Percentiles rank a stretch among this genome's conserved stretches.
Evolutionary conservation across 768 basidiomycete genomes (phyloP).

Genomic region (Hericium erinaceus): DNA sequence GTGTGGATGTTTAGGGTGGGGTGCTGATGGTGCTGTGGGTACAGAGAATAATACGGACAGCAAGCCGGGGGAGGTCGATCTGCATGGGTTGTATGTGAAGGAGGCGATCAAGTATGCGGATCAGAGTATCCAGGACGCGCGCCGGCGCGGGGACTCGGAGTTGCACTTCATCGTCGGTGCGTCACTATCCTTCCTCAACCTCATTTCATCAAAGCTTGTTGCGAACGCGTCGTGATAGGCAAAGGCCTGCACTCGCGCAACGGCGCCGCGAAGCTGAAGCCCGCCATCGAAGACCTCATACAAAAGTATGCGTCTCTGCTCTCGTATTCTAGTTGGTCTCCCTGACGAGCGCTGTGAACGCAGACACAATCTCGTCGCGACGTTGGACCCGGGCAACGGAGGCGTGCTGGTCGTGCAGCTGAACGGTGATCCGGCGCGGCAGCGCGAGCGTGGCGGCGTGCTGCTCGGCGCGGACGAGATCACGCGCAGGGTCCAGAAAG

Average conservation of each 20-base stretch:
- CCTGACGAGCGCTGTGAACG: neutral
- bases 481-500: constrained; percentile 40
- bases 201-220: neutral
- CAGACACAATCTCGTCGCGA: constrained; percentile 30
- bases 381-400: constrained; percentile 71
- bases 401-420: constrained; percentile 82
- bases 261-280: constrained; percentile 79
- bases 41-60: constrained; percentile 76
- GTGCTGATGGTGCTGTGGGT: neutral
- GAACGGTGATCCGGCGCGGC: constrained; percentile 22
- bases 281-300: constrained; percentile 85
- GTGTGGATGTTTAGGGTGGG: neutral
- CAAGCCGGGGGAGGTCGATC: constrained; percentile 66
- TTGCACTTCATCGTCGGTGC: constrained; percentile 78
- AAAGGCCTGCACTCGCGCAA: constrained; percentile 81
- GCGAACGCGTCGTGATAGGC: constrained; percentile 29
- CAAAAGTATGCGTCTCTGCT: constrained; percentile 39
- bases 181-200: constrained; percentile 17
- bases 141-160: constrained; percentile 49
- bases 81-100: constrained; percentile 91
- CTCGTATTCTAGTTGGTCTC: too few species aligned
- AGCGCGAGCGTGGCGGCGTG: constrained; percentile 17
- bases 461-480: constrained; percentile 50
- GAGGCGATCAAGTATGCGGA: constrained; percentile 79
- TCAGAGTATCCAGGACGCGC: constrained; percentile 57